phyloP scores from a whole-genome alignment of 257 asterid species.

The Solanum medicagineum region DNA sequence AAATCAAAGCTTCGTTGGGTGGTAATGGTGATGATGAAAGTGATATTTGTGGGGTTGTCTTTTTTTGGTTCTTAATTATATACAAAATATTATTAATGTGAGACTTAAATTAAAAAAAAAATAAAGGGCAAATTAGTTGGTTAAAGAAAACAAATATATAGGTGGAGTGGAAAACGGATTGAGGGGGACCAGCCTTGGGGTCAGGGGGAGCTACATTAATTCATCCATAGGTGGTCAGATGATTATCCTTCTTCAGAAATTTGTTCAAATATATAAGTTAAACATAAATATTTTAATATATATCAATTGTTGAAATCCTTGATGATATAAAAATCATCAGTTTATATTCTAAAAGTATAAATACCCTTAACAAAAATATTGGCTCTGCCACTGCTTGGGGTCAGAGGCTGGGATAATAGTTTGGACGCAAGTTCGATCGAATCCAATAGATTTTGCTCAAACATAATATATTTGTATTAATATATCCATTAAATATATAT shows the following conservation, averaged over 20 bases:
- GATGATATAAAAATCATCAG: too few relatives aligned
- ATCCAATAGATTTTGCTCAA: not conserved
- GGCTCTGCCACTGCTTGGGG: not conserved
- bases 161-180: slow-evolving; percentile 96
- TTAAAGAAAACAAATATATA: not conserved
- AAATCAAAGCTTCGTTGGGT: slow-evolving; percentile 27
- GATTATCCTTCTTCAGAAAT: too few relatives aligned
- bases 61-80: not conserved
- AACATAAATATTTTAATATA: too few relatives aligned
- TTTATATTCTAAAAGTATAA: too few relatives aligned
- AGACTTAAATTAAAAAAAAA: not conserved
- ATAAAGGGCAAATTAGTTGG: not conserved
- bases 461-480: not conserved
- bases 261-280: too few relatives aligned
- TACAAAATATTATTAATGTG: not conserved
- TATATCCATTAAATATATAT: not conserved
- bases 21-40: slow-evolving; percentile 50
- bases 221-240: too few relatives aligned
- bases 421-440: not conserved
- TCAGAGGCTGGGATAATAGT: not conserved
- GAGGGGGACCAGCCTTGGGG: slow-evolving; percentile 50
- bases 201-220: too few relatives aligned
- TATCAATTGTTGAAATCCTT: too few relatives aligned
- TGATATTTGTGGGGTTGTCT: slow-evolving; percentile 29
- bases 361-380: too few relatives aligned